Evolutionary conservation across 2,329 filamentous ascomycete species (phyloP).

Genomic region (Aspergillus pseudoviridinutans): DNA sequence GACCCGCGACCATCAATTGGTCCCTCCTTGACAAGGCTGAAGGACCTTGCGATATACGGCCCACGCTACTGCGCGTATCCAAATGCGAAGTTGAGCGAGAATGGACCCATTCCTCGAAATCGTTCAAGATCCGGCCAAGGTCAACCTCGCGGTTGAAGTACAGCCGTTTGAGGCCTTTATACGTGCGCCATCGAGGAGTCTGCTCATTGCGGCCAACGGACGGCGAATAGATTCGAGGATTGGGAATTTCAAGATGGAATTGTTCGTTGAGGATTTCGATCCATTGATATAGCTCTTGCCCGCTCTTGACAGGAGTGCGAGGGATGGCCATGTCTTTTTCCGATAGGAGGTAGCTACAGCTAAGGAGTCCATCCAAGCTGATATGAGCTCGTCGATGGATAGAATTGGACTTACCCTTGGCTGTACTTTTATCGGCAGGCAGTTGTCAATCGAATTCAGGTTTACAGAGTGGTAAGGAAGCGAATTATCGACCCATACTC

Average conservation of each 20-base stretch:
- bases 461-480: not conserved
- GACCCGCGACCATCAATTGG: not conserved
- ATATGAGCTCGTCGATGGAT: not conserved
- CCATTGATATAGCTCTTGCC: slow-evolving; percentile 20
- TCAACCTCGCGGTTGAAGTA: slow-evolving; percentile 24
- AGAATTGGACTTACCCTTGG: not conserved
- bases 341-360: not conserved
- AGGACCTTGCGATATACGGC: slow-evolving; percentile 24
- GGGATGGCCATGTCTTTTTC: slow-evolving; percentile 6
- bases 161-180: slow-evolving; percentile 25
- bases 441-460: not conserved
- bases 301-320: slow-evolving; percentile 22
- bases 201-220: slow-evolving; percentile 8
- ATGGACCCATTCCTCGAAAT: slow-evolving; percentile 31
- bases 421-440: not conserved
- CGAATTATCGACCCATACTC: not conserved
- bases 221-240: slow-evolving; percentile 18
- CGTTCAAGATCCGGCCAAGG: slow-evolving; percentile 21
- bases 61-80: slow-evolving; percentile 16
- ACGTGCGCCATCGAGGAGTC: slow-evolving; percentile 22
- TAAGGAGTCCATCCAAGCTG: not conserved
- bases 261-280: slow-evolving; percentile 32
- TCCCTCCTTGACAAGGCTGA: slow-evolving; percentile 11
- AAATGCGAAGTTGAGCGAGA: slow-evolving; percentile 2
- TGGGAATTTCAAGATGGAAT: slow-evolving; percentile 33